Evolutionary conservation across 805 yeast genomes (phyloP).

Genomic region (Saccharomycopsis schoenii): DNA sequence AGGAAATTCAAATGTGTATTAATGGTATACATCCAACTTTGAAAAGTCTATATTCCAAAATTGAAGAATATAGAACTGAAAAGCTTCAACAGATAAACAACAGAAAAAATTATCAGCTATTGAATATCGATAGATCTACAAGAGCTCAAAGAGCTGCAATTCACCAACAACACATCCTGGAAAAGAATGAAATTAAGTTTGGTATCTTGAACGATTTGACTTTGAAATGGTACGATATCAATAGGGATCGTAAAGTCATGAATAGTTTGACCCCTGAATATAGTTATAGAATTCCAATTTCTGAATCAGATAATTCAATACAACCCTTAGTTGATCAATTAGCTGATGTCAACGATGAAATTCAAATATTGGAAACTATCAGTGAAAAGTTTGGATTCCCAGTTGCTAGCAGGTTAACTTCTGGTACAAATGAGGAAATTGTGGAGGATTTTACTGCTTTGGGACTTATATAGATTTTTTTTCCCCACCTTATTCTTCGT

Average conservation of each 20-base stretch:
- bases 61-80: constrained; percentile 65
- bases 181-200: constrained; percentile 55
- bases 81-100: constrained; percentile 43
- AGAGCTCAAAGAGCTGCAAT: constrained; percentile 66
- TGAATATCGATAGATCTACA: constrained; percentile 74
- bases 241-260: constrained; percentile 75
- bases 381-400: constrained; percentile 68
- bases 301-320: constrained; percentile 22
- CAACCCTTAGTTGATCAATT: constrained; percentile 54
- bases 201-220: constrained; percentile 65
- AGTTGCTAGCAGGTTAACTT: constrained; percentile 59
- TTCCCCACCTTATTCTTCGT: background rate
- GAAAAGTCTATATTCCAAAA: constrained; percentile 55
- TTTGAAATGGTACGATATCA: constrained; percentile 82
- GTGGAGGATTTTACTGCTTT: constrained; percentile 61
- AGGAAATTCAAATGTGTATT: constrained; percentile 77
- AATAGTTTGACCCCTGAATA: constrained; percentile 48
- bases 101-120: constrained; percentile 53
- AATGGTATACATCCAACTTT: constrained; percentile 91
- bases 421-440: constrained; percentile 64
- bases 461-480: constrained; percentile 20
- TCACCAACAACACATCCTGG: constrained; percentile 74
- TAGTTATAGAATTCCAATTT: constrained; percentile 30
- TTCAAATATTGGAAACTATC: constrained; percentile 62
- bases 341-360: constrained; percentile 54